Evolutionary conservation across 352 stramenopile genomes (phyloP).

Genomic region (Phytophthora hibernalis): DNA sequence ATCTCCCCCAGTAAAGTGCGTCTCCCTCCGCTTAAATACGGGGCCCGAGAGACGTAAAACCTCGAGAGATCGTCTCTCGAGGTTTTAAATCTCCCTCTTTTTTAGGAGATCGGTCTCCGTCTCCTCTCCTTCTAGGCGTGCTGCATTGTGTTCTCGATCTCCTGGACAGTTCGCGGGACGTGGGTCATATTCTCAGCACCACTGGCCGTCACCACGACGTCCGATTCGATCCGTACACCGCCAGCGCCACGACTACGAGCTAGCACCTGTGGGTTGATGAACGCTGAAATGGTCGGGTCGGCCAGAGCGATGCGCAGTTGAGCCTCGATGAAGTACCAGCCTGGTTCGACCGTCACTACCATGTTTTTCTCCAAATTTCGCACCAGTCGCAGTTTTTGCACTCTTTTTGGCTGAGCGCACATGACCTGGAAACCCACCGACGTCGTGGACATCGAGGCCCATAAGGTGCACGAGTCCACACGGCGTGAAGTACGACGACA

Average conservation of each 20-base stretch:
- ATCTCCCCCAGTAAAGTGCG: too few relatives aligned
- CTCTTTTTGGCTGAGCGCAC: conserved; percentile 69
- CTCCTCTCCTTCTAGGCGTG: too few relatives aligned
- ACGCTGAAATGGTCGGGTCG: conserved; percentile 70
- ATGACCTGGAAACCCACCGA: conserved; percentile 89
- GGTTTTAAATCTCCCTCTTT: too few relatives aligned
- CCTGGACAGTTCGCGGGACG: conserved; percentile 94
- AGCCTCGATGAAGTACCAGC: conserved; percentile 99
- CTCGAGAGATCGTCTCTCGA: too few relatives aligned
- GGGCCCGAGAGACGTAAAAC: too few relatives aligned
- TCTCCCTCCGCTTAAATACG: too few relatives aligned
- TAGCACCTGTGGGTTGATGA: conserved; percentile 87
- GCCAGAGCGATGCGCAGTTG: conserved; percentile 88
- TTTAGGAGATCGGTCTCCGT: too few relatives aligned
- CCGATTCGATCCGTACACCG: conserved; percentile 98
- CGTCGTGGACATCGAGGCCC: conserved; percentile 98
- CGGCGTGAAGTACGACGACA: conserved; percentile 99
- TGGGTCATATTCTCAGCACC: conserved; percentile 97
- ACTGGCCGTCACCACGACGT: conserved; percentile 94
- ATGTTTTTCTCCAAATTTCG: conserved; percentile 94
- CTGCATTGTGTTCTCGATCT: conserved; percentile 96
- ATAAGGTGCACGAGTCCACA: conserved; percentile 99
- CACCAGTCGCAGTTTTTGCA: conserved; percentile 93
- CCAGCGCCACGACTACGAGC: conserved; percentile 94
- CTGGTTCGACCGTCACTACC: conserved; percentile 98